These are phyloP conservation scores for Arabidopsis thaliana DNA, from an alignment of 345 rosid species.

Conservation along the genomic window DNA sequence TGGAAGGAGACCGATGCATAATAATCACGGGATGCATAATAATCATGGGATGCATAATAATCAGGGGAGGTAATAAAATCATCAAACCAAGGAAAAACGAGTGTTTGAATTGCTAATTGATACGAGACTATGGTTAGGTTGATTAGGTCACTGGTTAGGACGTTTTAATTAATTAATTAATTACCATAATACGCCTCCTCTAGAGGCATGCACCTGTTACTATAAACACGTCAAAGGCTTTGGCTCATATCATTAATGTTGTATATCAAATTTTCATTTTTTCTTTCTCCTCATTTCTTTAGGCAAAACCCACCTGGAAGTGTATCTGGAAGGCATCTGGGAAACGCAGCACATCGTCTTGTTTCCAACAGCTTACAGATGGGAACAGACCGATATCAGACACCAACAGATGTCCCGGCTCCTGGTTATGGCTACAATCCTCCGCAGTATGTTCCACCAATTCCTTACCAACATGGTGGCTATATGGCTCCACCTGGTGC, in stretches of 20 bases:
- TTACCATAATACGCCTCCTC: no score
- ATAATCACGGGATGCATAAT: slow-evolving; percentile 48
- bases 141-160: no score
- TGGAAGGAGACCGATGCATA: slow-evolving; percentile 68
- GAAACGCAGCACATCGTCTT: slow-evolving; percentile 83
- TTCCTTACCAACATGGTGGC: slow-evolving; percentile 43
- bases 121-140: no score
- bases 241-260: no score
- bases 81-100: not conserved
- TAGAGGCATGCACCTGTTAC: no score
- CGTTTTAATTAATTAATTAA: no score
- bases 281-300: slow-evolving; percentile 22
- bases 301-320: slow-evolving; percentile 72
- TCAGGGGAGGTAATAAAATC: slow-evolving; percentile 43
- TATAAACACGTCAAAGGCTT: no score
- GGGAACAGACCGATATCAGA: slow-evolving; percentile 49
- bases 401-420: slow-evolving; percentile 39
- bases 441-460: slow-evolving; percentile 41
- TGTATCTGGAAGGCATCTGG: slow-evolving; percentile 72
- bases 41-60: slow-evolving; percentile 44
- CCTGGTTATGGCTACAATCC: slow-evolving; percentile 45
- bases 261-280: not conserved
- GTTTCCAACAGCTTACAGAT: slow-evolving; percentile 67
- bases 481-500: slow-evolving; percentile 37
- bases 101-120: not conserved